These are phyloP conservation scores for Tolypocladium amazonense DNA, from an alignment of 2,329 filamentous ascomycete species.

Conservation along the genomic window DNA sequence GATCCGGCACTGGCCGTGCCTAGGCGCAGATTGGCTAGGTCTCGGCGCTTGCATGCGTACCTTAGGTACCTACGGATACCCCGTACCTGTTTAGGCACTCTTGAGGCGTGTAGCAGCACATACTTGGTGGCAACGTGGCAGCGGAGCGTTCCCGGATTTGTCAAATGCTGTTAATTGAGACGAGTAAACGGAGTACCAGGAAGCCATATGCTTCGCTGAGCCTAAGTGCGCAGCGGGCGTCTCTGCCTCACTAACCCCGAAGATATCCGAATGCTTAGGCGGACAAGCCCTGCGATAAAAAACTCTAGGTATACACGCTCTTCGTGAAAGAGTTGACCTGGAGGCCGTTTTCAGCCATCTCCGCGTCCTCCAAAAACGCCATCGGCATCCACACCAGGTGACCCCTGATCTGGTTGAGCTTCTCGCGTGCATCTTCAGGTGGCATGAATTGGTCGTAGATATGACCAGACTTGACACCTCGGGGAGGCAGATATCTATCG, in stretches of 20 bases:
- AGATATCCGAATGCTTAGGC: not conserved
- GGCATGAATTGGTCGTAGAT: conserved; percentile 73
- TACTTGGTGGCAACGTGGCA: not conserved
- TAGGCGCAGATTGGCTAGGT: not conserved
- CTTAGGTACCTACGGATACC: too few relatives aligned
- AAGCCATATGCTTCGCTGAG: not conserved
- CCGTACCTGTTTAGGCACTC: too few relatives aligned
- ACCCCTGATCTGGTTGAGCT: conserved; percentile 71
- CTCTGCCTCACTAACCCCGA: not conserved
- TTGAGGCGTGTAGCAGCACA: not conserved
- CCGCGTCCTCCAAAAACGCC: conserved; percentile 69
- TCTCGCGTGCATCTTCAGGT: conserved; percentile 58
- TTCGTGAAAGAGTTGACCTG: conserved; percentile 82
- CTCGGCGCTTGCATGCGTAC: not conserved
- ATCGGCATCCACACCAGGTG: conserved; percentile 96
- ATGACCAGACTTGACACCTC: conserved; percentile 70
- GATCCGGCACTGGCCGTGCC: not conserved
- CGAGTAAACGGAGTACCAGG: too few relatives aligned
- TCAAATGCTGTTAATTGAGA: not conserved
- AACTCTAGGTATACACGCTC: conserved; percentile 62
- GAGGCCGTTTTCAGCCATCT: conserved; percentile 83
- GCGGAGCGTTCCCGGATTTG: not conserved
- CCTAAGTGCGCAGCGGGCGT: not conserved
- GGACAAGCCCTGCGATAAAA: not conserved
- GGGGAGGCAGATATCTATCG: conserved; percentile 61